phyloP scores from a whole-genome alignment of 345 rosid species.

The Anastatica hierochuntica region DNA sequence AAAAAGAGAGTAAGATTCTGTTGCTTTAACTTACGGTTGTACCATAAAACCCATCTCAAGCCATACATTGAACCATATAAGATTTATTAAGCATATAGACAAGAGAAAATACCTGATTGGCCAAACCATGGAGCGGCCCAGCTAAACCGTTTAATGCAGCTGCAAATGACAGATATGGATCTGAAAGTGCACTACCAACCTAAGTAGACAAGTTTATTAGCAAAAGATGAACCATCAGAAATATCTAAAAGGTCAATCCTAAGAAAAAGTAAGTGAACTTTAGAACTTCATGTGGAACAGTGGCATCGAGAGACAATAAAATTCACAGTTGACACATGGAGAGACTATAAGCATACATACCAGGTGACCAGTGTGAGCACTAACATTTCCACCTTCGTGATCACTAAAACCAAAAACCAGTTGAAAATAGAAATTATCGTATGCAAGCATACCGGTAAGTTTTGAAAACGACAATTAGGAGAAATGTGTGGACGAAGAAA shows the following conservation, averaged over 20 bases:
- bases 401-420: slow-evolving; percentile 47
- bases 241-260: neutral
- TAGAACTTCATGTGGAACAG: too few species aligned
- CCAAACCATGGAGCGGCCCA: slow-evolving; percentile 99
- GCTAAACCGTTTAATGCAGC: slow-evolving; percentile 98
- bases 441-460: neutral
- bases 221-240: slow-evolving; percentile 7
- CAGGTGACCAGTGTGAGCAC: slow-evolving; percentile 98
- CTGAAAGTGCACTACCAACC: slow-evolving; percentile 99
- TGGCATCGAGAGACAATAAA: too few species aligned
- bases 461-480: neutral
- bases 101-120: slow-evolving; percentile 83
- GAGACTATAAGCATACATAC: slow-evolving; percentile 39
- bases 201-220: slow-evolving; percentile 21
- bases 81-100: neutral
- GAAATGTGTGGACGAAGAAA: slow-evolving; percentile 5
- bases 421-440: neutral
- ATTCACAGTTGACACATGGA: too few species aligned
- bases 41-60: slow-evolving; percentile 2
- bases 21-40: neutral
- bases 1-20: neutral
- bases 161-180: slow-evolving; percentile 96
- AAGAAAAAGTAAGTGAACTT: neutral
- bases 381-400: slow-evolving; percentile 98
- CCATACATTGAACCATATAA: slow-evolving; percentile 1